Evolutionary conservation across 176 grass and related monocot species (phyloP).

Genomic region (Themeda triandra): DNA sequence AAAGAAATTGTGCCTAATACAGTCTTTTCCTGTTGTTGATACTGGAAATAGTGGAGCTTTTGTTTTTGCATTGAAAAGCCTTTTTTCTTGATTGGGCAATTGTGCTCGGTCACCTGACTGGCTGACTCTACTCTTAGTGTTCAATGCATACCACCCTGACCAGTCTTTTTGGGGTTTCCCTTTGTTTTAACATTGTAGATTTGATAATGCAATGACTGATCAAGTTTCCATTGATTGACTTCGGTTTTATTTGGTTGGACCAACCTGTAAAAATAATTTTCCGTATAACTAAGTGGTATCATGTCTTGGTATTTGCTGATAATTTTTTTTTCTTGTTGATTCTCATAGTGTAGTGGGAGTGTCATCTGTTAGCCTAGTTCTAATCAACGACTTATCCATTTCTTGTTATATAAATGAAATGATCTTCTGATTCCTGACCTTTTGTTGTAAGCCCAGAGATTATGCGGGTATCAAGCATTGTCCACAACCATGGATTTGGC

Average conservation of each 20-base stretch:
- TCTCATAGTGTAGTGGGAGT: background rate
- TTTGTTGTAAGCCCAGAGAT: slow-evolving; percentile 64
- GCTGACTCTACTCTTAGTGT: background rate
- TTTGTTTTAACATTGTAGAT: slow-evolving; percentile 14
- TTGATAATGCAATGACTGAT: background rate
- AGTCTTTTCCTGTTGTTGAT: background rate
- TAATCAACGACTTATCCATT: slow-evolving; percentile 19
- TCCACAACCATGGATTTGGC: slow-evolving; percentile 57
- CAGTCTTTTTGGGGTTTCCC: too few species aligned
- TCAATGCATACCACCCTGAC: slow-evolving; percentile 1
- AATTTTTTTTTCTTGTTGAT: background rate
- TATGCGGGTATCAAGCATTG: slow-evolving; percentile 75
- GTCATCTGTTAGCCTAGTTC: background rate
- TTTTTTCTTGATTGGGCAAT: background rate
- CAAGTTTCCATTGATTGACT: background rate
- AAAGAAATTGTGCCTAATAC: background rate
- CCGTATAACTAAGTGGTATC: background rate
- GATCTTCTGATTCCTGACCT: slow-evolving; percentile 6
- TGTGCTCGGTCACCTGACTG: background rate
- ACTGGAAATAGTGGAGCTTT: background rate
- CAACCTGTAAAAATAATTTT: background rate
- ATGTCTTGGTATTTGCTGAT: slow-evolving; percentile 5
- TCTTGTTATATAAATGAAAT: slow-evolving; percentile 4
- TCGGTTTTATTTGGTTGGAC: background rate
- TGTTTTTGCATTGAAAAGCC: background rate